Evolutionary conservation across 2,329 filamentous ascomycete genomes (phyloP).

Genomic region (Akanthomyces uredinophilus): DNA sequence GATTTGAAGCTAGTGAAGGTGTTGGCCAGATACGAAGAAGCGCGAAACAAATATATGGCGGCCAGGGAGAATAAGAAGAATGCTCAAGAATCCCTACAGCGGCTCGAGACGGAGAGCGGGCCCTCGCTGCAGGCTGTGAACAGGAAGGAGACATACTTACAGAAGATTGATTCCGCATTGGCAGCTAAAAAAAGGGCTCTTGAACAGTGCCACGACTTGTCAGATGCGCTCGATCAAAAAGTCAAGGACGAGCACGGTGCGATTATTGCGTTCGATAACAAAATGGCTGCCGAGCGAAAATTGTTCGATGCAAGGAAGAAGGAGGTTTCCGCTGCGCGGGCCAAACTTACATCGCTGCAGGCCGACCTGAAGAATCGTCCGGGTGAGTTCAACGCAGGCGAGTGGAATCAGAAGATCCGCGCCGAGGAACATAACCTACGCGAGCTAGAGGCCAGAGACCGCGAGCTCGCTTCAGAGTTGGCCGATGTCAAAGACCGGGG

Average conservation of each 20-base stretch:
- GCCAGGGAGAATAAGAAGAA: constrained; percentile 51
- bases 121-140: constrained; percentile 67
- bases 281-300: constrained; percentile 47
- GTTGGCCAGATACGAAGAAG: constrained; percentile 58
- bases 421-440: constrained; percentile 53
- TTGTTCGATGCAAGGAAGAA: constrained; percentile 45
- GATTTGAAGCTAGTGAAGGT: constrained; percentile 62
- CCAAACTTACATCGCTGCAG: constrained; percentile 58
- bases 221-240: constrained; percentile 39
- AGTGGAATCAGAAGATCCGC: constrained; percentile 68
- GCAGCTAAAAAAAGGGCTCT: constrained; percentile 50
- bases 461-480: constrained; percentile 35
- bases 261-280: constrained; percentile 38
- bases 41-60: constrained; percentile 41
- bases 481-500: constrained; percentile 39
- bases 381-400: constrained; percentile 60
- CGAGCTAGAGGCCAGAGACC: constrained; percentile 42
- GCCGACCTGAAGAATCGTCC: constrained; percentile 57
- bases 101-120: constrained; percentile 53
- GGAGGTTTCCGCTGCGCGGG: constrained; percentile 45
- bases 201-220: constrained; percentile 47
- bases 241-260: constrained; percentile 32
- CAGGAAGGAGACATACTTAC: constrained; percentile 62
- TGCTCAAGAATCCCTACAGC: constrained; percentile 52
- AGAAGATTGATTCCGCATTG: constrained; percentile 51